Percentiles rank a stretch among this genome's conserved stretches.
Evolutionary conservation across 73 alveolate species (phyloP).

Genomic region (Uronychia binucleata): DNA sequence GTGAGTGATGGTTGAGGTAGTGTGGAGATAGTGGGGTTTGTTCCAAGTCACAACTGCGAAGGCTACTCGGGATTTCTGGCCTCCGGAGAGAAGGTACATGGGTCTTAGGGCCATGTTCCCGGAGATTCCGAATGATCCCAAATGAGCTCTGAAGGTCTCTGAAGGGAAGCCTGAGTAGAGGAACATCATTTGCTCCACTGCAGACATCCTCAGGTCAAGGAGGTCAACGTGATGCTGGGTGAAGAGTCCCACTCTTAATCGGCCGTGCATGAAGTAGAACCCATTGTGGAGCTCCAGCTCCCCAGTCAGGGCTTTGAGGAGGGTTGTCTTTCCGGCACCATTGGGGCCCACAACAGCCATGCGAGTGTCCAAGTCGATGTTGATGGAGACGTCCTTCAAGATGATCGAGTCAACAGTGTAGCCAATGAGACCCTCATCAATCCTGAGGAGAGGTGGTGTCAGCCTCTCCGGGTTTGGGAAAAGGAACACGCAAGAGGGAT

Average conservation of each 20-base stretch:
- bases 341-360: conserved; percentile 99
- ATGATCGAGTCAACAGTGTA: conserved; percentile 79
- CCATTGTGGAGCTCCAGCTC: conserved; percentile 79
- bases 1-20: too few species aligned
- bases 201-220: conserved; percentile 92
- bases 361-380: conserved; percentile 97
- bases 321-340: conserved; percentile 99
- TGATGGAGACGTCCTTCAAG: conserved; percentile 90
- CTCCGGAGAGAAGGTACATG: conserved; percentile 97
- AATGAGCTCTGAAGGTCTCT: conserved; percentile 94
- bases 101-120: conserved; percentile 97
- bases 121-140: conserved; percentile 95
- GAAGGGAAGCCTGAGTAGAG: conserved; percentile 84
- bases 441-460: conserved; percentile 95
- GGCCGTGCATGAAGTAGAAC: conserved; percentile 72
- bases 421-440: conserved; percentile 95
- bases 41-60: conserved; percentile 96
- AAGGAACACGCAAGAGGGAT: conserved; percentile 98
- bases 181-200: conserved; percentile 94
- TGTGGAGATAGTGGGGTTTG: conserved; percentile 98
- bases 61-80: conserved; percentile 98
- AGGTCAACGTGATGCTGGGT: conserved; percentile 98
- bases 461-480: conserved; percentile 97
- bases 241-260: conserved; percentile 91
- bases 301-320: conserved; percentile 95